phyloP scores from a whole-genome alignment of 1,139 yeast genomes.

The Suhomyces bokatorum region DNA sequence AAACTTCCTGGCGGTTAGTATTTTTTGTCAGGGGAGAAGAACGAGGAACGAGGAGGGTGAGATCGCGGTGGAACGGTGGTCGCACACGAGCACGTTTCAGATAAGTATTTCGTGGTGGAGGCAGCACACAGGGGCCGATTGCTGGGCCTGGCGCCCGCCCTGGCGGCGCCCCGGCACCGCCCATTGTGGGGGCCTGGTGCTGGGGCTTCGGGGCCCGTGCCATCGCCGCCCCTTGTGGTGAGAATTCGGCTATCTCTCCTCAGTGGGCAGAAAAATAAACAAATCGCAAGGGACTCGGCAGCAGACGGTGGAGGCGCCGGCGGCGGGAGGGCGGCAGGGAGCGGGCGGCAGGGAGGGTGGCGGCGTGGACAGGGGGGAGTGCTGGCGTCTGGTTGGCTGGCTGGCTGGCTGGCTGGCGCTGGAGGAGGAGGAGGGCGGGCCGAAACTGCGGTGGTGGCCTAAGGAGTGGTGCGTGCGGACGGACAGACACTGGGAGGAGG shows the following conservation, averaged over 20 bases:
- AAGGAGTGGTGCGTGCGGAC: not conserved
- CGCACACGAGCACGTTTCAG: conserved; percentile 1
- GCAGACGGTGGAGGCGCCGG: not conserved
- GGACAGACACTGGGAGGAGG: not conserved
- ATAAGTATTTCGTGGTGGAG: not conserved
- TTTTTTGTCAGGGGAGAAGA: not conserved
- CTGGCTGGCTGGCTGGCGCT: not conserved
- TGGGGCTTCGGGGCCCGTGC: too few relatives aligned
- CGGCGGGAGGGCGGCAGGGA: not conserved
- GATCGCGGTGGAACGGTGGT: conserved; percentile 1
- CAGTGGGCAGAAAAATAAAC: conserved; percentile 3
- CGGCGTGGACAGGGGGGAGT: not conserved
- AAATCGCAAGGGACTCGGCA: not conserved
- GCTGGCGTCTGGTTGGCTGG: not conserved
- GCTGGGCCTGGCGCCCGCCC: too few relatives aligned
- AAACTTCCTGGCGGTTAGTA: conserved; percentile 9
- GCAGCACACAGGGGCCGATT: too few relatives aligned
- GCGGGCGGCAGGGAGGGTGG: not conserved
- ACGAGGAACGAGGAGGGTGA: too few relatives aligned
- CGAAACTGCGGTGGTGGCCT: not conserved
- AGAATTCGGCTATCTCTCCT: conserved; percentile 3
- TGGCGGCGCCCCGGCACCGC: too few relatives aligned
- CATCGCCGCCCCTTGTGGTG: conserved; percentile 1
- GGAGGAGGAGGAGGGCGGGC: not conserved
- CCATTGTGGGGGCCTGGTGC: too few relatives aligned